phyloP scores from a whole-genome alignment of 441 rosid species.

The Raphanus hybrid region DNA sequence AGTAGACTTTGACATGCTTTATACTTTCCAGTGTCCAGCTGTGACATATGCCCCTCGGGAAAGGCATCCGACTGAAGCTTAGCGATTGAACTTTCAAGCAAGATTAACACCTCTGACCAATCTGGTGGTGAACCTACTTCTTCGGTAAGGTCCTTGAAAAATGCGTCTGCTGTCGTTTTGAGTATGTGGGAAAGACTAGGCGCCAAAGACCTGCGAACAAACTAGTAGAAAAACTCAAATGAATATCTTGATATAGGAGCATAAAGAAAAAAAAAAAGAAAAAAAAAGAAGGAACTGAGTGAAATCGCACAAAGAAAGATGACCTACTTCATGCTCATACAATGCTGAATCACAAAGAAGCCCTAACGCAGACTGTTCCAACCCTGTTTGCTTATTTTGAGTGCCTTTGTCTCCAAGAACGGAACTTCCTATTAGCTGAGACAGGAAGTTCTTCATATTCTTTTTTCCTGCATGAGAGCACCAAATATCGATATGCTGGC shows the following conservation, averaged over 20 bases:
- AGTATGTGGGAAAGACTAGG: constrained; percentile 61
- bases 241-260: constrained; percentile 35
- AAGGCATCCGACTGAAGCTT: constrained; percentile 43
- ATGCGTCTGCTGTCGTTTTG: constrained; percentile 49
- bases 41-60: constrained; percentile 43
- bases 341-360: constrained; percentile 66
- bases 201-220: constrained; percentile 88
- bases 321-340: constrained; percentile 78
- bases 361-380: constrained; percentile 64
- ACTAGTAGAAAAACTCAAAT: constrained; percentile 57
- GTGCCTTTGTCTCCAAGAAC: constrained; percentile 46
- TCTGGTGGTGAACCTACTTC: constrained; percentile 52
- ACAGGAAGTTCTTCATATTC: constrained; percentile 70
- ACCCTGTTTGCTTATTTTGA: constrained; percentile 47
- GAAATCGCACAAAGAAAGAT: constrained; percentile 9
- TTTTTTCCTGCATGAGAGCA: constrained; percentile 68
- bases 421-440: constrained; percentile 59
- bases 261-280: constrained; percentile 12
- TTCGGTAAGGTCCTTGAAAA: constrained; percentile 45
- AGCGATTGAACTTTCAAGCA: constrained; percentile 53
- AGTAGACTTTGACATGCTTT: constrained; percentile 68
- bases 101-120: constrained; percentile 66
- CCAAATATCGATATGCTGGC: constrained; percentile 86
- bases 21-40: constrained; percentile 43
- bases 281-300: constrained; percentile 16